Percentiles rank a stretch among this genome's conserved stretches.
phyloP scores from a whole-genome alignment of 768 basidiomycete species.

The Pleurotus citrinopileatus region DNA sequence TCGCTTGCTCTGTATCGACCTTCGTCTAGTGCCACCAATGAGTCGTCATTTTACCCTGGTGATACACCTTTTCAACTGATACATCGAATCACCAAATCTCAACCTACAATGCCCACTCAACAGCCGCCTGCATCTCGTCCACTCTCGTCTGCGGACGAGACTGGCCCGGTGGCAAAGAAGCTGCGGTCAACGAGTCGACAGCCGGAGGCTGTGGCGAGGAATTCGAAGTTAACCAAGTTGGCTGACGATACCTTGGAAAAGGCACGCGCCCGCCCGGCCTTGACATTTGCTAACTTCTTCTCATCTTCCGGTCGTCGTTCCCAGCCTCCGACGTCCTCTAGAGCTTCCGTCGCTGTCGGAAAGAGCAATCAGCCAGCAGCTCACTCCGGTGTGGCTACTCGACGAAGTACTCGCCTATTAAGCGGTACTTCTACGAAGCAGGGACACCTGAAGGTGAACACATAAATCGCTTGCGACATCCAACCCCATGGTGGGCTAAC shows the following conservation, averaged over 20 bases:
- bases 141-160: slow-evolving; percentile 80
- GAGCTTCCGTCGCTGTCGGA: slow-evolving; percentile 45
- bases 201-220: slow-evolving; percentile 49
- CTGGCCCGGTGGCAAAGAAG: slow-evolving; percentile 74
- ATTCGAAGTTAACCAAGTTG: slow-evolving; percentile 57
- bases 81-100: slow-evolving; percentile 43
- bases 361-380: slow-evolving; percentile 49
- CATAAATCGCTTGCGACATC: not conserved
- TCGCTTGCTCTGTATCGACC: slow-evolving; percentile 13
- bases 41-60: slow-evolving; percentile 48
- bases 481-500: not conserved
- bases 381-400: slow-evolving; percentile 44
- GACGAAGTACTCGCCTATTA: slow-evolving; percentile 74
- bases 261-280: slow-evolving; percentile 88
- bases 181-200: slow-evolving; percentile 63
- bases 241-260: slow-evolving; percentile 79
- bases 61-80: slow-evolving; percentile 56
- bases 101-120: slow-evolving; percentile 34
- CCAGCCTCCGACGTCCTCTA: slow-evolving; percentile 69
- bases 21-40: slow-evolving; percentile 49
- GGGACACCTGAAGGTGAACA: slow-evolving; percentile 52
- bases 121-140: slow-evolving; percentile 60
- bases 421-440: slow-evolving; percentile 54
- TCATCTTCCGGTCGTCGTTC: slow-evolving; percentile 81
- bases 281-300: slow-evolving; percentile 85